A percentile compares a stretch with the other conserved stretches of the same genome.
Evolutionary conservation across 2,329 filamentous ascomycete species (phyloP).

Genomic region (Trichoderma gracile): DNA sequence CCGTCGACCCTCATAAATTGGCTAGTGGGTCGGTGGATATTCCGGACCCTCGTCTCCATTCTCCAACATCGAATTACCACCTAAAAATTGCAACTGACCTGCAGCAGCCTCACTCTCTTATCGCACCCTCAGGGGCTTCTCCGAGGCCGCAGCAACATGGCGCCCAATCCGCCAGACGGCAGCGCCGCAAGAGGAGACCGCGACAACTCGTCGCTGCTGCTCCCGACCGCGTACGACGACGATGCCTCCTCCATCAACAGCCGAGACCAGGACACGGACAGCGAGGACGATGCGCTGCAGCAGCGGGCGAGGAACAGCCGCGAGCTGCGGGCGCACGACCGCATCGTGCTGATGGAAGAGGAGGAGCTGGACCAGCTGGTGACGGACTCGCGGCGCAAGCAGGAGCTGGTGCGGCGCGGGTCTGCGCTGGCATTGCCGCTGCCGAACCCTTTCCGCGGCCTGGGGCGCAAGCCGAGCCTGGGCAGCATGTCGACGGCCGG

Average conservation of each 20-base stretch:
- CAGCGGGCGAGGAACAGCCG: slow-evolving; percentile 65
- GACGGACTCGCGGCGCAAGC: slow-evolving; percentile 51
- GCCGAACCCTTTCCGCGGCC: slow-evolving; percentile 51
- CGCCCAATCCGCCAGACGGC: slow-evolving; percentile 30
- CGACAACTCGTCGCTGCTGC: slow-evolving; percentile 55
- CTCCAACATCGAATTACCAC: neutral
- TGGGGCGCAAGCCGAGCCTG: slow-evolving; percentile 43
- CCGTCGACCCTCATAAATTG: neutral
- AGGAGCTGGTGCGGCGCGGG: slow-evolving; percentile 53
- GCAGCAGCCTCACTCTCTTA: neutral
- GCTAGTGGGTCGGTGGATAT: slow-evolving; percentile 21
- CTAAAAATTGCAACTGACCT: slow-evolving; percentile 5
- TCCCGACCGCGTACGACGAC: slow-evolving; percentile 65
- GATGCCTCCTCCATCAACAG: slow-evolving; percentile 68
- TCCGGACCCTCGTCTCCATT: slow-evolving; percentile 11
- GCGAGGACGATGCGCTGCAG: slow-evolving; percentile 71
- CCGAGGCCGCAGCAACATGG: slow-evolving; percentile 28
- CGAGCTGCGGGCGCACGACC: slow-evolving; percentile 69
- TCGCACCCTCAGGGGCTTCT: slow-evolving; percentile 13
- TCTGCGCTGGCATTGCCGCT: slow-evolving; percentile 44
- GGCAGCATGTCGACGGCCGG: slow-evolving; percentile 40
- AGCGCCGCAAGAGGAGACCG: slow-evolving; percentile 30
- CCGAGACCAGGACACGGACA: slow-evolving; percentile 73
- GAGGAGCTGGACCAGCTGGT: slow-evolving; percentile 68
- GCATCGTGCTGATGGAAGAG: slow-evolving; percentile 71